phyloP scores from a whole-genome alignment of 305 asterid species.

The Fraxinus baroniana region DNA sequence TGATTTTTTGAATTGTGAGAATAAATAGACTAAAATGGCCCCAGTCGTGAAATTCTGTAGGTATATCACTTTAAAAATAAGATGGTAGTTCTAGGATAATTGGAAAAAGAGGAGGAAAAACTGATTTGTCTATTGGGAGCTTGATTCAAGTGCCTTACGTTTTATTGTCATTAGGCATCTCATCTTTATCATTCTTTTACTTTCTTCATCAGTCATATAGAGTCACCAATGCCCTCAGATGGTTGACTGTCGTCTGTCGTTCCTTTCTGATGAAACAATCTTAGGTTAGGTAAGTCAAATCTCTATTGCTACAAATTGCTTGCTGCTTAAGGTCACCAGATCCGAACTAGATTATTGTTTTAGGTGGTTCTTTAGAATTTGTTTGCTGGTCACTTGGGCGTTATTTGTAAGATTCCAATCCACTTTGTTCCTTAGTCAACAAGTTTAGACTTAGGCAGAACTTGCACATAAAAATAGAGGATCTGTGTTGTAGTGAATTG shows the following conservation, averaged over 20 bases:
- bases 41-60: neutral
- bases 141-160: neutral
- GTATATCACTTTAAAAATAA: neutral
- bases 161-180: neutral
- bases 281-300: neutral
- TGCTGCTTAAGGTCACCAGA: neutral
- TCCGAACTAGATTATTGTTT: neutral
- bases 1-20: neutral
- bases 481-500: neutral
- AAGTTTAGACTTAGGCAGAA: neutral
- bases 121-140: neutral
- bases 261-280: neutral
- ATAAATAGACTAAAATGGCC: neutral
- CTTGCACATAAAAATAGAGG: neutral
- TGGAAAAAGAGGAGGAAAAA: neutral
- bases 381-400: neutral
- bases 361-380: neutral
- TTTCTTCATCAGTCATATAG: neutral
- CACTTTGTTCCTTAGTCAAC: neutral
- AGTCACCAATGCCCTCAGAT: neutral
- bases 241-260: neutral
- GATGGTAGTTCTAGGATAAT: neutral
- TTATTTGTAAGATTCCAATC: neutral
- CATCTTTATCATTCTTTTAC: neutral
- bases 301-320: neutral